Percentiles rank a stretch among this genome's conserved stretches.
phyloP scores from a whole-genome alignment of 495 filamentous ascomycete genomes.

The Penicillium atrosanguineum region DNA sequence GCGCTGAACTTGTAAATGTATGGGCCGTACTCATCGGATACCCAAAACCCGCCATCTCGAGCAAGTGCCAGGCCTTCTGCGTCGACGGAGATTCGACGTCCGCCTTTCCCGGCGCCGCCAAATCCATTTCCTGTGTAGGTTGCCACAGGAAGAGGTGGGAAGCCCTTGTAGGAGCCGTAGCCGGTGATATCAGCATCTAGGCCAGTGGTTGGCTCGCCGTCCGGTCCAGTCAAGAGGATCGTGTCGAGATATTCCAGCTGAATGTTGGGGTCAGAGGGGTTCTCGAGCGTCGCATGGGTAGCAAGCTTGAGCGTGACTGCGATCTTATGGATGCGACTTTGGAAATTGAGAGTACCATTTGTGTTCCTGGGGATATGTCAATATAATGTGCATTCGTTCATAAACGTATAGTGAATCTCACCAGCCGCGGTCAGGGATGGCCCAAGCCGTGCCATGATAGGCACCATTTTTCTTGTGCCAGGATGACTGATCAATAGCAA shows the following conservation, averaged over 20 bases:
- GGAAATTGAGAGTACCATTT: constrained; percentile 71
- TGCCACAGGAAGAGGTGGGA: constrained; percentile 63
- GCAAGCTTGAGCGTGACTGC: constrained; percentile 56
- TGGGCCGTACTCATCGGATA: constrained; percentile 78
- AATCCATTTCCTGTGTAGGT: constrained; percentile 75
- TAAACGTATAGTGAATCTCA: constrained; percentile 15
- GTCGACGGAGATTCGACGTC: constrained; percentile 62
- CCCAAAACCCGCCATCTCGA: constrained; percentile 66
- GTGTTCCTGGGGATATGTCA: constrained; percentile 54
- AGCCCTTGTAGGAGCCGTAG: constrained; percentile 52
- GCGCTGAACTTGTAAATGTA: constrained; percentile 67
- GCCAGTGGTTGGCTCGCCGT: constrained; percentile 67
- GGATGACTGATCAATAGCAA: constrained; percentile 57
- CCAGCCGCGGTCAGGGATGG: constrained; percentile 74
- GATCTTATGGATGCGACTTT: constrained; percentile 72
- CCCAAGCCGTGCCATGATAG: constrained; percentile 64
- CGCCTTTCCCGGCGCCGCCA: constrained; percentile 59
- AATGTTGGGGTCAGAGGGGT: constrained; percentile 64
- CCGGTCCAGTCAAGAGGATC: constrained; percentile 64
- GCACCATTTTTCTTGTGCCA: constrained; percentile 58
- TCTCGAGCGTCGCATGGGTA: constrained; percentile 48
- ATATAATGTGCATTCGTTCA: neutral
- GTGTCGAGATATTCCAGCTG: constrained; percentile 64
- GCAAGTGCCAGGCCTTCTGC: constrained; percentile 69
- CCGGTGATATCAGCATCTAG: constrained; percentile 64